Evolutionary conservation across 352 stramenopile genomes (phyloP).

Genomic region (Peronospora farinosa): DNA sequence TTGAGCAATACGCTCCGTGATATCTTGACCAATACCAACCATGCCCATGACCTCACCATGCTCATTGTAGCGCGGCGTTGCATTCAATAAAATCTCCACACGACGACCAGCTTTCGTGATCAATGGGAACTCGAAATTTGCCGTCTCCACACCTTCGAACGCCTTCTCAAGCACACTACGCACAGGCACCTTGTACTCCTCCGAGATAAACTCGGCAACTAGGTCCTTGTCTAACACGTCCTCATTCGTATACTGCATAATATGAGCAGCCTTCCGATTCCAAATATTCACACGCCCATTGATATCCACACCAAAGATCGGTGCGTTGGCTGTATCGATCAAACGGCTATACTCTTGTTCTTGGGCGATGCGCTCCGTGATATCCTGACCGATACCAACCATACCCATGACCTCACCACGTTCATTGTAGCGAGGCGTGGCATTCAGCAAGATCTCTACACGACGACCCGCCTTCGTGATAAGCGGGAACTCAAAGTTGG

Average conservation of each 20-base stretch:
- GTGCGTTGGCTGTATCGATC: slow-evolving; percentile 51
- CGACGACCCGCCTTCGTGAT: no score
- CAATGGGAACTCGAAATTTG: slow-evolving; percentile 47
- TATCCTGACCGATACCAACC: no score
- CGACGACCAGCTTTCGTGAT: slow-evolving; percentile 18
- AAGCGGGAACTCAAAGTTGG: slow-evolving; percentile 4
- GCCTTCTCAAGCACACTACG: slow-evolving; percentile 25
- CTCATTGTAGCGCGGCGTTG: slow-evolving; percentile 15
- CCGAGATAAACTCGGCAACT: slow-evolving; percentile 22
- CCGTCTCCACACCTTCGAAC: slow-evolving; percentile 32
- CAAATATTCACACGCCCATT: slow-evolving; percentile 59
- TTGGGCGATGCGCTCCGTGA: slow-evolving; percentile 50
- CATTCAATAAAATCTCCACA: slow-evolving; percentile 21
- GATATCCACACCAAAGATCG: slow-evolving; percentile 75
- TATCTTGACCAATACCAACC: slow-evolving; percentile 20
- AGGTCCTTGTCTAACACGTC: slow-evolving; percentile 49
- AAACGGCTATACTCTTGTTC: slow-evolving; percentile 65
- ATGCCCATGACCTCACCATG: slow-evolving; percentile 17
- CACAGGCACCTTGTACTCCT: slow-evolving; percentile 17
- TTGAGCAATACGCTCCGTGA: slow-evolving; percentile 46
- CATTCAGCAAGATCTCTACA: no score
- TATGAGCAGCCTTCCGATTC: slow-evolving; percentile 45
- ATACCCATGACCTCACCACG: no score
- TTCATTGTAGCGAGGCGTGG: no score
- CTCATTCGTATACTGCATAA: slow-evolving; percentile 22